Percentiles rank a stretch among this genome's conserved stretches.
These are phyloP conservation scores for Drechmeria coniospora DNA, from an alignment of 2,329 filamentous ascomycete genomes.

Conservation along the genomic window DNA sequence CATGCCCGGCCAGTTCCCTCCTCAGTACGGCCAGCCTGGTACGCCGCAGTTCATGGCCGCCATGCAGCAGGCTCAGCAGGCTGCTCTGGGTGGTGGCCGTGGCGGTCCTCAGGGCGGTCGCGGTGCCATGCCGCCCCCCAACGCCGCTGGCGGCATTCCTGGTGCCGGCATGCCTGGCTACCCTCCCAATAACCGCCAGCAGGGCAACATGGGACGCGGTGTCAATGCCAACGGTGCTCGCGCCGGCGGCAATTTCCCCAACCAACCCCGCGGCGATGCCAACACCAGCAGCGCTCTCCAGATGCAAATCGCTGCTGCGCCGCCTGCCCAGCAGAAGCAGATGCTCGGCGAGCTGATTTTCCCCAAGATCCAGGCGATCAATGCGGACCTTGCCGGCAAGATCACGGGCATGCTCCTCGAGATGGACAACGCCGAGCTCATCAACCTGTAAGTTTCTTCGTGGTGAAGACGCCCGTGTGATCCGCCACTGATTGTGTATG, in stretches of 20 bases:
- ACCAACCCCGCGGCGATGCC: constrained; percentile 30
- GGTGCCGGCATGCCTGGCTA: constrained; percentile 39
- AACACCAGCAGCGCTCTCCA: constrained; percentile 29
- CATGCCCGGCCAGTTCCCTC: constrained; percentile 66
- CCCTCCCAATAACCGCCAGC: constrained; percentile 39
- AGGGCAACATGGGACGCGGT: constrained; percentile 33
- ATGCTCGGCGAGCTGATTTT: constrained; percentile 95
- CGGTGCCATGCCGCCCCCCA: constrained; percentile 60
- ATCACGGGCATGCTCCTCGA: constrained; percentile 99
- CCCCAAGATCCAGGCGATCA: constrained; percentile 92
- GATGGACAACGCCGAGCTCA: constrained; percentile 93
- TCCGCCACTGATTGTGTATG: constrained; percentile 5
- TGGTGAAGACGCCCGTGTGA: constrained; percentile 6
- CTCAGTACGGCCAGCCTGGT: constrained; percentile 64
- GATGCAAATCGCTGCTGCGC: constrained; percentile 38
- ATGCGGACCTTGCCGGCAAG: constrained; percentile 93
- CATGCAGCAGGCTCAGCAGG: constrained; percentile 62
- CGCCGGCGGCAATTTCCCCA: constrained; percentile 26
- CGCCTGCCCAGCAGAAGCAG: constrained; percentile 84
- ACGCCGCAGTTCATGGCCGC: constrained; percentile 69
- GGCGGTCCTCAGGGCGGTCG: constrained; percentile 52
- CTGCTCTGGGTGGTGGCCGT: constrained; percentile 43
- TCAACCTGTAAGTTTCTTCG: constrained; percentile 68
- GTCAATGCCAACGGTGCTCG: constrained; percentile 23
- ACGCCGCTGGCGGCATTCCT: constrained; percentile 32